These are phyloP conservation scores for Cyphellophora attinorum DNA, from an alignment of 2,329 filamentous ascomycete species.

Conservation along the genomic window DNA sequence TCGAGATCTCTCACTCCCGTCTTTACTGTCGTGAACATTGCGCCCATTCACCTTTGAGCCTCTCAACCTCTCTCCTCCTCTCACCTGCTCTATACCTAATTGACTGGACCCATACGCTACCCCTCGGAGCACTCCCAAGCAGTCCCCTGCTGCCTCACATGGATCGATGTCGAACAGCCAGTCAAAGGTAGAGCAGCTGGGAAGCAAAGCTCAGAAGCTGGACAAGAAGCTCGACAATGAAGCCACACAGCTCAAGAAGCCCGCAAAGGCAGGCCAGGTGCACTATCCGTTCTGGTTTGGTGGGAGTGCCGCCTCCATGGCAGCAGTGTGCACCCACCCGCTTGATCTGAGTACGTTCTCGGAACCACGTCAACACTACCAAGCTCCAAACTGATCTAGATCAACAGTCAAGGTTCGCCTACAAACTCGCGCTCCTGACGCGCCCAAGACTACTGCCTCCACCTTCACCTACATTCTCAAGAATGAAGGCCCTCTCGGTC, in stretches of 20 bases:
- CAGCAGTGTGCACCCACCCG: constrained; percentile 84
- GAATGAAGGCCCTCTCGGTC: constrained; percentile 63
- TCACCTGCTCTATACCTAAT: too few relatives aligned
- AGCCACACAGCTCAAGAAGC: constrained; percentile 21
- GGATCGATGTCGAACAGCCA: constrained; percentile 13
- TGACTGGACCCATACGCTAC: too few relatives aligned
- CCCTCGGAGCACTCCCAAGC: neutral
- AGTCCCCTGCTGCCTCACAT: constrained; percentile 5
- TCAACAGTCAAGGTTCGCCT: constrained; percentile 71
- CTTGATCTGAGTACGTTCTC: constrained; percentile 77
- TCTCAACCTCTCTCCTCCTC: too few relatives aligned
- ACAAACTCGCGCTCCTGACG: constrained; percentile 70
- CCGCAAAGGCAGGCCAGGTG: constrained; percentile 15
- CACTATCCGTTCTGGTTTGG: constrained; percentile 92
- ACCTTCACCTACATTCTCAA: constrained; percentile 77
- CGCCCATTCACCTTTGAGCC: too few relatives aligned
- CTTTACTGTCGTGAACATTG: too few relatives aligned
- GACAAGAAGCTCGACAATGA: constrained; percentile 10
- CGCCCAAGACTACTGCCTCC: constrained; percentile 69
- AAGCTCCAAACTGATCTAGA: too few relatives aligned
- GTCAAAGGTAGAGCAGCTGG: neutral
- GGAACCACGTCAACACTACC: too few relatives aligned
- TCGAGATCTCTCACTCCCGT: too few relatives aligned
- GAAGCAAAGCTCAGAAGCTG: neutral
- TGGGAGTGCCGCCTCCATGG: constrained; percentile 85